phyloP scores from a whole-genome alignment of 176 grass and related monocot species.

The Thinopyrum elongatum region DNA sequence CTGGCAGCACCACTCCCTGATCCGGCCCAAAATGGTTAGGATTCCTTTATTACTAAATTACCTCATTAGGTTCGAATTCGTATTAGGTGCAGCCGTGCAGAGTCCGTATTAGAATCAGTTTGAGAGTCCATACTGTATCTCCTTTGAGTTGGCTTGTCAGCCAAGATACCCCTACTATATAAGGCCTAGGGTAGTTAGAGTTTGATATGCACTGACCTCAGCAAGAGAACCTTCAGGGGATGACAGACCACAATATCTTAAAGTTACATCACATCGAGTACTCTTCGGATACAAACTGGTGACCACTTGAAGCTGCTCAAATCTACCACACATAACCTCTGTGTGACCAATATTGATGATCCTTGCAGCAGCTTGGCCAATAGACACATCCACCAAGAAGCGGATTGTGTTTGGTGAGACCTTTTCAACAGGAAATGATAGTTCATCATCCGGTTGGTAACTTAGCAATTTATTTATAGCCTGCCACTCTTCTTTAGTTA shows the following conservation, averaged over 20 bases:
- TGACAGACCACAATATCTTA: conserved; percentile 92
- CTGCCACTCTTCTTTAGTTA: conserved; percentile 98
- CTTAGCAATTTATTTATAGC: conserved; percentile 93
- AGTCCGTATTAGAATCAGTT: background rate
- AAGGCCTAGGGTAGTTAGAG: background rate
- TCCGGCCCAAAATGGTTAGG: background rate
- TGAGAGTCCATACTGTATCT: background rate
- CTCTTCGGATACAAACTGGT: conserved; percentile 82
- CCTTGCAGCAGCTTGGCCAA: conserved; percentile 85
- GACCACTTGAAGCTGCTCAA: conserved; percentile 82
- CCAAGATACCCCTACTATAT: background rate
- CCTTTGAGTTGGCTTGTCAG: background rate
- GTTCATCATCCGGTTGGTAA: conserved; percentile 80
- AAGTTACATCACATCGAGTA: conserved; percentile 71
- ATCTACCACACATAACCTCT: conserved; percentile 92
- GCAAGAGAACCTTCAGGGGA: conserved; percentile 94
- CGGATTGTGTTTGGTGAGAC: conserved; percentile 51
- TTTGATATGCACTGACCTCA: conserved; percentile 31
- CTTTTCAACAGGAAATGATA: conserved; percentile 53
- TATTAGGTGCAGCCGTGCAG: background rate
- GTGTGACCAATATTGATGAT: conserved; percentile 69
- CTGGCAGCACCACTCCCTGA: background rate
- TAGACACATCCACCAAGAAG: conserved; percentile 81
- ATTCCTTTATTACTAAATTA: background rate
- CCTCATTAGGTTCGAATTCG: background rate